These are phyloP conservation scores for Eleusine indica DNA, from an alignment of 176 grass and related monocot genomes.

Conservation along the genomic window DNA sequence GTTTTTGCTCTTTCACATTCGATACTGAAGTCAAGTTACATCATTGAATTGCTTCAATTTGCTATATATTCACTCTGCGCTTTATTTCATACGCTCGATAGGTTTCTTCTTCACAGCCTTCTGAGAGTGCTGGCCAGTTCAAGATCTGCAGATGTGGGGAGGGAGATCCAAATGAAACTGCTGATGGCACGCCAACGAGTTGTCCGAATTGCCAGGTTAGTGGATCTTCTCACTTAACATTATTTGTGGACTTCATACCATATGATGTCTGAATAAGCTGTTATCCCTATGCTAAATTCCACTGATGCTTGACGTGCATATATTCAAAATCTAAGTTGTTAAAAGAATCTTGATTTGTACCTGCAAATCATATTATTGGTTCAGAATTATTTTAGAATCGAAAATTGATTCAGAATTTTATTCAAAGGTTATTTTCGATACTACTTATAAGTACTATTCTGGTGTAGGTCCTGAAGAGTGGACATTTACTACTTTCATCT, in stretches of 20 bases:
- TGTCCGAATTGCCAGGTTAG: slow-evolving; percentile 83
- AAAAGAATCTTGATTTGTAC: not conserved
- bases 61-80: slow-evolving; percentile 22
- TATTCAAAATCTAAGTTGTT: not conserved
- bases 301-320: slow-evolving; percentile 1
- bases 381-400: not conserved
- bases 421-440: not conserved
- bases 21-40: slow-evolving; percentile 14
- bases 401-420: not conserved
- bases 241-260: not conserved
- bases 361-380: not conserved
- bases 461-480: slow-evolving; percentile 88
- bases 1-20: not conserved
- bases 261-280: slow-evolving; percentile 34
- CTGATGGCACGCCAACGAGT: slow-evolving; percentile 49
- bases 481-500: slow-evolving; percentile 82
- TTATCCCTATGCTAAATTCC: slow-evolving; percentile 10
- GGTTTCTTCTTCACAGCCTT: slow-evolving; percentile 65
- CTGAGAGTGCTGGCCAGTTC: slow-evolving; percentile 64
- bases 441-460: slow-evolving; percentile 33
- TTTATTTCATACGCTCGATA: slow-evolving; percentile 48
- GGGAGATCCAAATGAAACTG: slow-evolving; percentile 76
- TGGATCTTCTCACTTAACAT: slow-evolving; percentile 32
- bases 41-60: not conserved
- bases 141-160: slow-evolving; percentile 76